Evolutionary conservation across 2,329 filamentous ascomycete species (phyloP).

Genomic region (Aspergillus chevalieri): DNA sequence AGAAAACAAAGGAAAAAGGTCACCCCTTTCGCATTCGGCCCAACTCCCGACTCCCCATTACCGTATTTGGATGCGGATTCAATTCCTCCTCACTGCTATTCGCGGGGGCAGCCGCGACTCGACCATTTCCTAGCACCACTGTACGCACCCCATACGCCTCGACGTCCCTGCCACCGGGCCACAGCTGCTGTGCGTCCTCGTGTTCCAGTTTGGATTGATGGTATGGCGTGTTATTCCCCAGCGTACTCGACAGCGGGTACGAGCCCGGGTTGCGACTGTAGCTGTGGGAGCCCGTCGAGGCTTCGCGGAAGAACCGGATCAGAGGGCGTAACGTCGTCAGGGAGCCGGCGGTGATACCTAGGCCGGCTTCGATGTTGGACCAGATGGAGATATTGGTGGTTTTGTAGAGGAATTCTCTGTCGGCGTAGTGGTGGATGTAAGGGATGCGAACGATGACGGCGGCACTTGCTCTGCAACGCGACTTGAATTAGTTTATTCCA

Average conservation of each 20-base stretch:
- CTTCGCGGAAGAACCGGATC: constrained; percentile 27
- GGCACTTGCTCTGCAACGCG: constrained; percentile 16
- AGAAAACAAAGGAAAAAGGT: too few species aligned
- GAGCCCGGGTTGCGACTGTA: constrained; percentile 11
- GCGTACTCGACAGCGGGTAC: constrained; percentile 12
- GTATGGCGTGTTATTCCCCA: constrained; percentile 2
- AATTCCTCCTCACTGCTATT: constrained; percentile 18
- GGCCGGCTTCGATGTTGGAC: constrained; percentile 27
- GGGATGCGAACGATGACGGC: constrained; percentile 19
- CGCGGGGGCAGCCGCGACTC: constrained; percentile 2
- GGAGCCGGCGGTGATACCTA: constrained; percentile 34
- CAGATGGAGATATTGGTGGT: constrained; percentile 41
- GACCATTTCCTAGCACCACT: constrained; percentile 15
- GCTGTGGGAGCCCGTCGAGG: constrained; percentile 13
- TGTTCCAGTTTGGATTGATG: constrained; percentile 3
- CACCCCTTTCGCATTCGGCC: not conserved
- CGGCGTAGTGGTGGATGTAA: constrained; percentile 9
- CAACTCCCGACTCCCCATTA: not conserved
- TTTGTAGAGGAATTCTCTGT: constrained; percentile 25
- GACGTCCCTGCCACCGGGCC: constrained; percentile 9
- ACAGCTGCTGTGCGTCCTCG: constrained; percentile 10
- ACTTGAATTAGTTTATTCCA: constrained; percentile 17
- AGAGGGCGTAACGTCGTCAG: constrained; percentile 40
- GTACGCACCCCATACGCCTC: constrained; percentile 19
- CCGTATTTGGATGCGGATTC: not conserved